Evolutionary conservation across 2,329 filamentous ascomycete species (phyloP).

Genomic region (Botryotinia convoluta): DNA sequence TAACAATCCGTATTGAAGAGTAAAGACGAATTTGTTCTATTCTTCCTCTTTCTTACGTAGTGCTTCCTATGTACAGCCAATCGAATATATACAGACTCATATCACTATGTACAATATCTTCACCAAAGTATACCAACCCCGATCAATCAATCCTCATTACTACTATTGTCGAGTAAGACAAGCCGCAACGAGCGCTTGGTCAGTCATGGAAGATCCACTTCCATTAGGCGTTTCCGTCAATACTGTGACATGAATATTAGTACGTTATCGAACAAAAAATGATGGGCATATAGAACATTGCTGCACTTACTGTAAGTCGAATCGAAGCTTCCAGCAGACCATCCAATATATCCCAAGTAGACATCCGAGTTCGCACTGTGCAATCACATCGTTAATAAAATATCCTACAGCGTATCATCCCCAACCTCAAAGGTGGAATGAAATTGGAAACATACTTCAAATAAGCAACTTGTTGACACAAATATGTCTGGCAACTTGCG

Average conservation of each 20-base stretch:
- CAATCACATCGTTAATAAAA: background rate
- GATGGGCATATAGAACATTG: background rate
- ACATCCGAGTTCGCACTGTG: conserved; percentile 39
- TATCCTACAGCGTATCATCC: background rate
- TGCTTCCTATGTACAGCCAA: background rate
- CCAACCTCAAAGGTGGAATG: background rate
- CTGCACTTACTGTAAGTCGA: conserved; percentile 27
- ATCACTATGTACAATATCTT: background rate
- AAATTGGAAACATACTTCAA: conserved; percentile 31
- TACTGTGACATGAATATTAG: conserved; percentile 20
- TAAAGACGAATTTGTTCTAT: background rate
- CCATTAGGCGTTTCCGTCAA: conserved; percentile 31
- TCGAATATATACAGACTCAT: background rate
- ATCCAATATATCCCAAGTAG: conserved; percentile 42
- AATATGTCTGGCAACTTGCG: conserved; percentile 36
- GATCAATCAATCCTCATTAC: background rate
- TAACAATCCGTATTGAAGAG: background rate
- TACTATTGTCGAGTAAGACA: conserved; percentile 26
- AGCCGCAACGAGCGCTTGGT: conserved; percentile 30
- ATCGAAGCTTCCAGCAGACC: conserved; percentile 41
- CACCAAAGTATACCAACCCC: background rate
- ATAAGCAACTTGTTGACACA: conserved; percentile 39
- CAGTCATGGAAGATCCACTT: conserved; percentile 24
- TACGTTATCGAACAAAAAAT: background rate
- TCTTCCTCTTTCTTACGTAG: background rate